Conservation (phyloP, 306 rosid species). For the Calophaca sinica region DNA sequence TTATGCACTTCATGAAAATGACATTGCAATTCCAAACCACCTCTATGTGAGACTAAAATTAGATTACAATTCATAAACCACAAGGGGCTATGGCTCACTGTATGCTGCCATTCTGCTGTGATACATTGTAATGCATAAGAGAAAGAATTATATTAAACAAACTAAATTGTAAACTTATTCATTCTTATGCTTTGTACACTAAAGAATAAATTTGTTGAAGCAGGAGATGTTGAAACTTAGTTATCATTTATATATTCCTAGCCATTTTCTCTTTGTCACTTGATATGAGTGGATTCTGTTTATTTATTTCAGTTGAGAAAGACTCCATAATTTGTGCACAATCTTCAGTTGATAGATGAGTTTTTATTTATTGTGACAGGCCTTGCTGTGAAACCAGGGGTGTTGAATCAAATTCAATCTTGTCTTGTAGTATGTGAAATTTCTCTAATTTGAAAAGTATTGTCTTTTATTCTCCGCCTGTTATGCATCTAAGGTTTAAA, state of each 20-base stretch:
- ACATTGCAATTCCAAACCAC: neutral
- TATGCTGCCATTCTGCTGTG: neutral
- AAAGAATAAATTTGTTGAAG: slow-evolving; percentile 20
- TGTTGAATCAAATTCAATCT: slow-evolving; percentile 75
- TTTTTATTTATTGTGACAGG: slow-evolving; percentile 58
- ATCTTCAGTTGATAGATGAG: slow-evolving; percentile 29
- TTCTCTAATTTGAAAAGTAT: slow-evolving; percentile 37
- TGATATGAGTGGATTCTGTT: slow-evolving; percentile 15
- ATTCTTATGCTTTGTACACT: neutral
- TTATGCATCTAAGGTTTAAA: slow-evolving; percentile 38
- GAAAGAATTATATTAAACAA: neutral
- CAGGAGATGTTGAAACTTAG: slow-evolving; percentile 8
- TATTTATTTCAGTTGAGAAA: neutral
- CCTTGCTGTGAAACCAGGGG: slow-evolving; percentile 82
- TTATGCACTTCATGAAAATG: neutral
- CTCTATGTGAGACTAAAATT: neutral
- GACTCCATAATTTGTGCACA: slow-evolving; percentile 2
- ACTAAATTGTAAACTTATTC: slow-evolving; percentile 14
- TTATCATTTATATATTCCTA: slow-evolving; percentile 17
- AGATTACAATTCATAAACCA: neutral
- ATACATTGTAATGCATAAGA: neutral
- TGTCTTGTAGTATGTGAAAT: slow-evolving; percentile 63
- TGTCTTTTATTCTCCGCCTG: slow-evolving; percentile 31
- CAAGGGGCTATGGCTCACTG: neutral
- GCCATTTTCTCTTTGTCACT: slow-evolving; percentile 34